phyloP scores from a whole-genome alignment of 257 asterid species.

The Echium plantagineum region DNA sequence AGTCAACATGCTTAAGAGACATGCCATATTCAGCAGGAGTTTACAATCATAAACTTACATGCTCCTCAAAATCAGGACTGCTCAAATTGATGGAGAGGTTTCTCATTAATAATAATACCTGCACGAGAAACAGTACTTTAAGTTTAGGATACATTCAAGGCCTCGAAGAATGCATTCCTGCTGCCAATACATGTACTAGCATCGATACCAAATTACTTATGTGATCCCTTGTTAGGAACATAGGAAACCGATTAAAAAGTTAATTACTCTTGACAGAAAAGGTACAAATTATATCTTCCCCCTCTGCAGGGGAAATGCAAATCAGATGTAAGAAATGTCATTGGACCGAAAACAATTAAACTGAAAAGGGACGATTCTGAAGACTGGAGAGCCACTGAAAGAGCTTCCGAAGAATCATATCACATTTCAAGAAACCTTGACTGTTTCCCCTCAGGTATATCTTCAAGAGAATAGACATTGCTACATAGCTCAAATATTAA shows the following conservation, averaged over 20 bases:
- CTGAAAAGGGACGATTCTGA: neutral
- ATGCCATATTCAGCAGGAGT: neutral
- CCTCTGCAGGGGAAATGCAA: too few relatives aligned
- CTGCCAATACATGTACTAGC: neutral
- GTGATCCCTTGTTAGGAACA: neutral
- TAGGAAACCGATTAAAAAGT: neutral
- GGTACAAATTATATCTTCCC: too few relatives aligned
- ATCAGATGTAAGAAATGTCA: too few relatives aligned
- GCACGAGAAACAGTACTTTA: constrained; percentile 10
- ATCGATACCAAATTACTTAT: neutral
- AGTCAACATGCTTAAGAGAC: neutral
- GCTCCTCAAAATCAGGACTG: constrained; percentile 77
- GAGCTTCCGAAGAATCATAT: neutral
- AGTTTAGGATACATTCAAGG: neutral
- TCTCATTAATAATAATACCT: constrained; percentile 82
- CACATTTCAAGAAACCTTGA: neutral
- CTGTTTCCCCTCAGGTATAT: neutral
- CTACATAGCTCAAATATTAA: neutral
- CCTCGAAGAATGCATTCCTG: neutral
- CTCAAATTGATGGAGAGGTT: constrained; percentile 81
- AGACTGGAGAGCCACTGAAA: neutral
- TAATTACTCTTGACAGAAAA: neutral
- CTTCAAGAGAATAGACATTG: neutral
- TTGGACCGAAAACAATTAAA: too few relatives aligned
- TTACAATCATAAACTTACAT: constrained; percentile 41